A percentile compares a stretch with the other conserved stretches of the same genome.
Conservation (phyloP, 345 rosid genomes). For the Capsella bursapastoris region DNA sequence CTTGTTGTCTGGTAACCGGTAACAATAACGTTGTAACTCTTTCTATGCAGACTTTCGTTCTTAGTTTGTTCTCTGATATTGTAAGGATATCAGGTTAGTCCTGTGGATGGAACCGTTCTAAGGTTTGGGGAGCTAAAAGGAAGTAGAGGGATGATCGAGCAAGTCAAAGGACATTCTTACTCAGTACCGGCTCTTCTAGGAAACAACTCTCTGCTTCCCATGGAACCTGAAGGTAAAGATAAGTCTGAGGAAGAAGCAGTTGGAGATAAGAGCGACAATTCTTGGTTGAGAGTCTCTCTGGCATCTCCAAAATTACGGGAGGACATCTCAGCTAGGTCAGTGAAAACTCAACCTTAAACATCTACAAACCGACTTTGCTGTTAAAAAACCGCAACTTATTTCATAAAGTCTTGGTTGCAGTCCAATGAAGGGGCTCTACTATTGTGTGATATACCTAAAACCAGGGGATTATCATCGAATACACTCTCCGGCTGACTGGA, state of each 20-base stretch:
- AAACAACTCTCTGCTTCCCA: constrained; percentile 66
- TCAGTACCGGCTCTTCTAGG: constrained; percentile 91
- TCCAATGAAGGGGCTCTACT: constrained; percentile 86
- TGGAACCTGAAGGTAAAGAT: constrained; percentile 53
- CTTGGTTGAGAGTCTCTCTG: constrained; percentile 83
- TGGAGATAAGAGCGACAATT: constrained; percentile 58
- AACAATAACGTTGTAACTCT: constrained; percentile 53
- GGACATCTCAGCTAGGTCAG: constrained; percentile 58
- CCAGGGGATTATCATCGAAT: constrained; percentile 95
- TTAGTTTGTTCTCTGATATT: constrained; percentile 28
- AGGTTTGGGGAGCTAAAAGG: constrained; percentile 85
- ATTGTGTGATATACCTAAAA: constrained; percentile 89
- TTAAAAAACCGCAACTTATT: constrained; percentile 3
- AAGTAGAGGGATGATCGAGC: constrained; percentile 87
- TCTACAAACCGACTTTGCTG: not conserved
- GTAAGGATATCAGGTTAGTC: constrained; percentile 67
- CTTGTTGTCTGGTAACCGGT: constrained; percentile 96
- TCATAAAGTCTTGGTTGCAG: constrained; percentile 48
- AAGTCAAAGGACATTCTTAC: constrained; percentile 94
- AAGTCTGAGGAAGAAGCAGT: constrained; percentile 47
- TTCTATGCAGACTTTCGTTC: constrained; percentile 27
- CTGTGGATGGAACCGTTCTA: constrained; percentile 88
- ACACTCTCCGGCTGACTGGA: constrained; percentile 96
- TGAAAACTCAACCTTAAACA: not conserved
- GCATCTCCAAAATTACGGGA: constrained; percentile 81